Base-by-base conservation (phyloP, 208 protist genomes). In the Acanthamoeba lenticulata region DNA sequence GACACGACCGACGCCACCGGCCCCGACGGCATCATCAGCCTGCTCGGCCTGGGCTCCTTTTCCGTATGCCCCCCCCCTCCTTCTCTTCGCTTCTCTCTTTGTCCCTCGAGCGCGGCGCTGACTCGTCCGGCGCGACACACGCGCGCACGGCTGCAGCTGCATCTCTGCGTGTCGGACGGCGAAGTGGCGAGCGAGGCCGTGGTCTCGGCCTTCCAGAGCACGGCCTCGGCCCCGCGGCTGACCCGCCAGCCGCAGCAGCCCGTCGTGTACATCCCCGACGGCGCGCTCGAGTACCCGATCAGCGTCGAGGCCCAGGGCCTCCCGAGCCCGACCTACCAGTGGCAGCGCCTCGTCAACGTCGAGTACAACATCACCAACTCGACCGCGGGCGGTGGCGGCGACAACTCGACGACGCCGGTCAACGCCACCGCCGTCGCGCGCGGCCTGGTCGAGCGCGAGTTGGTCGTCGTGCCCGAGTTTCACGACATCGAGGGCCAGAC, bases 151-250 rank as follows among this genome's bases (percentile, higher is more conserved):
- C n/a, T n/a, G n/a, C n/a, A n/a, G n/a, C n/a, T n/a, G n/a, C n/a
- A n/a, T 69, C 7, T 85, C 40, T 85, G 74, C 21, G 74, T 32
- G 24, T 85, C 74, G 40, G 74, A 85, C 24, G 74, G 74, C 36
- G 74, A 85, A 40, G 13, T 85, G 17, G 74, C 74, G 17, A 47
- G 4, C 74, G n/a, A 52, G 44, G 74, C 27, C 6, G 3, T 24
- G 0, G 21, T 85, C 27, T 47, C 74, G 27, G 15, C 36, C 24
- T 49, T 1, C 42, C n/a, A n/a, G n/a, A 52, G 13, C 5, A 49
- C 74, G 40, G 42, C 74, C 7, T 49, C 38, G 19, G 36, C n/a
- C 9, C 74, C 74, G 3, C 38, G 36, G 15, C 36, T 85, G 11
- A 3, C 5, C 42, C 11, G 74, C 0, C 44, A 52, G 36, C 74